Evolutionary conservation across 73 alveolate genomes (phyloP).

Genomic region (Paramecium tetraurelia): DNA sequence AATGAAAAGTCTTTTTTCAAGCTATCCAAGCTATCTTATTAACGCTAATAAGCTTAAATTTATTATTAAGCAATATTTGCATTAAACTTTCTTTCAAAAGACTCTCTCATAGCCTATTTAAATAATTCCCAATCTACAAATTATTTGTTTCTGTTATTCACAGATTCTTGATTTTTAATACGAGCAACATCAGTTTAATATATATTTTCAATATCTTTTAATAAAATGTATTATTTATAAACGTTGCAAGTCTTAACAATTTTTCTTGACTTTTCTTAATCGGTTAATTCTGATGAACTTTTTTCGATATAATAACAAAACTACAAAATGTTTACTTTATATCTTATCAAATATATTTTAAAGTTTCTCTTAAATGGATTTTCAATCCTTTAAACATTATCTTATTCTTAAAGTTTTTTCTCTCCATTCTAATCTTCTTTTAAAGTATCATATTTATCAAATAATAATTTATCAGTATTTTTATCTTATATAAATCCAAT

Average conservation of each 20-base stretch:
- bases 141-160: neutral
- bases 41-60: neutral
- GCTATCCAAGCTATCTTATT: neutral
- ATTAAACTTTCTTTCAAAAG: neutral
- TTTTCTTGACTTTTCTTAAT: neutral
- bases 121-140: neutral
- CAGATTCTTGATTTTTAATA: neutral
- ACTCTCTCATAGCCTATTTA: slow-evolving; percentile 28
- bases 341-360: slow-evolving; percentile 31
- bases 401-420: slow-evolving; percentile 20
- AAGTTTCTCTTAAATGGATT: neutral
- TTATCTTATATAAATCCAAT: neutral
- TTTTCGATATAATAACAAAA: neutral
- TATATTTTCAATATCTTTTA: neutral
- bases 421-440: slow-evolving; percentile 28
- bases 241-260: neutral
- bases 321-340: neutral
- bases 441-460: slow-evolving; percentile 21
- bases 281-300: neutral
- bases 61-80: neutral
- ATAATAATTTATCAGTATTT: neutral
- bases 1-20: neutral
- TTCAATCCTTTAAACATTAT: slow-evolving; percentile 38
- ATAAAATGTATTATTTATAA: neutral
- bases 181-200: neutral